phyloP scores from a whole-genome alignment of 148 eudicot species.

The Agrostemma githago region DNA sequence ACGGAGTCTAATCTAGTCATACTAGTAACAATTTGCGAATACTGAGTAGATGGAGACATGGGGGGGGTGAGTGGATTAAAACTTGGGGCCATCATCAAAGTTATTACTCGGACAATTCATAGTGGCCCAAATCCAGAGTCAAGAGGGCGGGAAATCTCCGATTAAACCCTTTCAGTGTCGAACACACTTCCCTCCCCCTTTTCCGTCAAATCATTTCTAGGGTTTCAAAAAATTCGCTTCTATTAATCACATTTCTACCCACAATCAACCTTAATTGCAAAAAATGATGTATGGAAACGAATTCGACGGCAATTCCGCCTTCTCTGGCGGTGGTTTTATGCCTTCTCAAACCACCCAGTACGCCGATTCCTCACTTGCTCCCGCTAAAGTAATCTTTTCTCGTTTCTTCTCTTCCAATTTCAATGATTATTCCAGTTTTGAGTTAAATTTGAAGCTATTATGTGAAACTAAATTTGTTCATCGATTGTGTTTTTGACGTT shows the following conservation, averaged over 20 bases:
- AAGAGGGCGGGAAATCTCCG: constrained; percentile 19
- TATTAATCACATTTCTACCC: background rate
- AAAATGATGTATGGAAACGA: constrained; percentile 31
- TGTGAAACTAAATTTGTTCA: background rate
- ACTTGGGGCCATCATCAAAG: too few species aligned
- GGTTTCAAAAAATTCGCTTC: constrained; percentile 13
- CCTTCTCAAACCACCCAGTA: constrained; percentile 70
- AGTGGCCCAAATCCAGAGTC: background rate
- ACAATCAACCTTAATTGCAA: background rate
- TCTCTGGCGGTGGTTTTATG: constrained; percentile 81
- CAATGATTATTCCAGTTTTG: background rate
- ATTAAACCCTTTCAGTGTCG: background rate
- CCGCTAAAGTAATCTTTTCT: constrained; percentile 42
- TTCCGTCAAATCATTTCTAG: constrained; percentile 19
- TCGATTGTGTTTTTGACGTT: constrained; percentile 10
- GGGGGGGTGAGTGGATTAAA: too few species aligned
- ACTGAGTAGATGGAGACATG: too few species aligned
- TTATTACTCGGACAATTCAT: background rate
- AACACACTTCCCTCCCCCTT: constrained; percentile 5
- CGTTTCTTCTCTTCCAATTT: background rate
- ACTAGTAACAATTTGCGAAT: too few species aligned
- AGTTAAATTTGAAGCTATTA: background rate
- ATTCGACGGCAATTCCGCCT: constrained; percentile 63
- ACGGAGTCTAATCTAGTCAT: too few species aligned
- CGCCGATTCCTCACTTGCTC: constrained; percentile 44